A percentile compares a stretch with the other conserved stretches of the same genome.
phyloP scores from a whole-genome alignment of 2,329 filamentous ascomycete species.

The Exophiala sp. region DNA sequence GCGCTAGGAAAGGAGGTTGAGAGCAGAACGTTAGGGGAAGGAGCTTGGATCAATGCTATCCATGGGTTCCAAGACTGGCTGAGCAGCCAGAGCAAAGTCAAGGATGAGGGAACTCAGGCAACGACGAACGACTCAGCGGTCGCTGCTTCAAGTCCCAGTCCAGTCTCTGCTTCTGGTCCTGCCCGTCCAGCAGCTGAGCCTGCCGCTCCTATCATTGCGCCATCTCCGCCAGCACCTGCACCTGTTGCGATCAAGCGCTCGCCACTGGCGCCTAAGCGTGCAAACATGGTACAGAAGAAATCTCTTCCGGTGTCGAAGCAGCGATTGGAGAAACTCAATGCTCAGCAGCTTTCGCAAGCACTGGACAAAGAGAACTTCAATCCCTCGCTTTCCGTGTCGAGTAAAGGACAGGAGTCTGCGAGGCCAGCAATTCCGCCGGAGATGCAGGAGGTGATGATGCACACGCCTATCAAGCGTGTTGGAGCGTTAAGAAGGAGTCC shows the following conservation, averaged over 20 bases:
- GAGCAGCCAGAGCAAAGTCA: constrained; percentile 15
- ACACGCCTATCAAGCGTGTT: constrained; percentile 27
- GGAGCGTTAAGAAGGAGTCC: constrained; percentile 29
- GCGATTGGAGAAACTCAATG: constrained; percentile 16
- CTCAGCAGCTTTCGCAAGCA: neutral
- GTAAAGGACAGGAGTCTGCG: constrained; percentile 2
- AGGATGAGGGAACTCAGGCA: constrained; percentile 7
- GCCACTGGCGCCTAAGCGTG: constrained; percentile 25
- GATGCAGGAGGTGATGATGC: constrained; percentile 28
- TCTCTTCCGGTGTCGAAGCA: constrained; percentile 26
- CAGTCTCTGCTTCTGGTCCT: no score
- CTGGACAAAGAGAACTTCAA: constrained; percentile 25
- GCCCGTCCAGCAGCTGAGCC: no score
- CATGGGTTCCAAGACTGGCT: constrained; percentile 28
- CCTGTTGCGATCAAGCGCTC: constrained; percentile 14
- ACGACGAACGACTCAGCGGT: neutral
- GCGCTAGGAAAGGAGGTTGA: constrained; percentile 27
- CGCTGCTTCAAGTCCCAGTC: no score
- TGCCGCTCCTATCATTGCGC: no score
- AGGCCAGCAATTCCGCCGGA: constrained; percentile 26
- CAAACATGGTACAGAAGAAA: constrained; percentile 24
- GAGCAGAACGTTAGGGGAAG: constrained; percentile 24
- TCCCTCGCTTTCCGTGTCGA: constrained; percentile 9
- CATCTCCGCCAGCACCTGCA: neutral
- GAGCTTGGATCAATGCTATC: constrained; percentile 25